phyloP scores from a whole-genome alignment of 352 stramenopile species.

The Phytophthora ramorum region DNA sequence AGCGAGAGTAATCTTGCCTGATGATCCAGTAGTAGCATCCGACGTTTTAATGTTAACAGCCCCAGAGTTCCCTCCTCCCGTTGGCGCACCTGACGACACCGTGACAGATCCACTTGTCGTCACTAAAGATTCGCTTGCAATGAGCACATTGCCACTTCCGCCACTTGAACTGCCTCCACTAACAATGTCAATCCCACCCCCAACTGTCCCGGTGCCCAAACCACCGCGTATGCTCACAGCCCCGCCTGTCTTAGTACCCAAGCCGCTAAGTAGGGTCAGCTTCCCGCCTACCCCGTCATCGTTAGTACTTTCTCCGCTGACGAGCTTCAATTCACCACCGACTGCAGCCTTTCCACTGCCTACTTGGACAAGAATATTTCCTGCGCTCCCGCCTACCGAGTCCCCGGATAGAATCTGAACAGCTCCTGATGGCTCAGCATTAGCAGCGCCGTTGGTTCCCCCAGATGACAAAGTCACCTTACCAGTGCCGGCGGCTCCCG shows the following conservation, averaged over 20 bases:
- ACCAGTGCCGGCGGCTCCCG: slow-evolving; percentile 8
- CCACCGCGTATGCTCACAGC: slow-evolving; percentile 32
- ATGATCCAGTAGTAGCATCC: slow-evolving; percentile 20
- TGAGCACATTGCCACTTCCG: slow-evolving; percentile 56
- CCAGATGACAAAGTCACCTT: slow-evolving; percentile 16
- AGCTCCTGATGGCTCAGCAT: slow-evolving; percentile 14
- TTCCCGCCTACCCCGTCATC: slow-evolving; percentile 17
- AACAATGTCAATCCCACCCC: slow-evolving; percentile 33
- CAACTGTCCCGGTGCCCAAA: slow-evolving; percentile 10
- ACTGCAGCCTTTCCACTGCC: slow-evolving; percentile 13
- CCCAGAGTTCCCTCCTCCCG: slow-evolving; percentile 25
- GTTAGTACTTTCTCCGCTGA: slow-evolving; percentile 19
- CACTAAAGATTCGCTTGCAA: slow-evolving; percentile 46
- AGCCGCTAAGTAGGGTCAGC: slow-evolving; percentile 17
- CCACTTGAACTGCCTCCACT: slow-evolving; percentile 35
- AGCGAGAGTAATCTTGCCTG: slow-evolving; percentile 25
- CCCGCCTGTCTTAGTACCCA: slow-evolving; percentile 27
- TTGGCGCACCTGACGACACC: slow-evolving; percentile 22
- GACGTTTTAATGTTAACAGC: slow-evolving; percentile 24
- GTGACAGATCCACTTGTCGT: slow-evolving; percentile 21
- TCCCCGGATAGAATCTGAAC: slow-evolving; percentile 12
- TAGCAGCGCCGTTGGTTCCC: slow-evolving; percentile 3
- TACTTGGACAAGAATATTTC: slow-evolving; percentile 18
- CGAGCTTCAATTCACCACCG: slow-evolving; percentile 19
- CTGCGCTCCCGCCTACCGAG: slow-evolving; percentile 10